These are phyloP conservation scores for Phoma sp. DNA, from an alignment of 2,329 filamentous ascomycete genomes.

Conservation along the genomic window DNA sequence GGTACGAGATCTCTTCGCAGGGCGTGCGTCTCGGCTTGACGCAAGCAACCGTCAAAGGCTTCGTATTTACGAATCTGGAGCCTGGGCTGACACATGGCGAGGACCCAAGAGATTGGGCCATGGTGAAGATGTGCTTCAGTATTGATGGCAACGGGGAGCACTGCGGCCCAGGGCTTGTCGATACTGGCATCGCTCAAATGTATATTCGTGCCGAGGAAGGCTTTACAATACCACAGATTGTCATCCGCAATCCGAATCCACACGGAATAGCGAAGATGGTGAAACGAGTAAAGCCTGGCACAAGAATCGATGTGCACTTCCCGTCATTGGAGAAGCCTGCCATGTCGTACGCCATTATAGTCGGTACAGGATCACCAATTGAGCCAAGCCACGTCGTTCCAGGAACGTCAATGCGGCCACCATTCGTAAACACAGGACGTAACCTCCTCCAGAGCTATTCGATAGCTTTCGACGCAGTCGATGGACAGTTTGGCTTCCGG, in stretches of 20 bases:
- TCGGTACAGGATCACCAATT: slow-evolving; percentile 34
- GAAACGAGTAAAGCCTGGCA: slow-evolving; percentile 41
- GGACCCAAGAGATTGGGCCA: slow-evolving; percentile 45
- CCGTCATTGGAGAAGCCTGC: slow-evolving; percentile 23
- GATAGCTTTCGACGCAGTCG: slow-evolving; percentile 46
- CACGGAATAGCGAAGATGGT: slow-evolving; percentile 35
- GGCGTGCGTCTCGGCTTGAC: slow-evolving; percentile 44
- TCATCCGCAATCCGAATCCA: slow-evolving; percentile 42
- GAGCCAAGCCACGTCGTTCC: slow-evolving; percentile 42
- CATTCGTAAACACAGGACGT: slow-evolving; percentile 46
- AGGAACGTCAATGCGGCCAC: slow-evolving; percentile 25
- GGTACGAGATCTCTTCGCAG: slow-evolving; percentile 41
- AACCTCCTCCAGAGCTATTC: slow-evolving; percentile 42
- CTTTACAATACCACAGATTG: slow-evolving; percentile 36
- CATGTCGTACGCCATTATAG: slow-evolving; percentile 35
- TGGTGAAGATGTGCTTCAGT: slow-evolving; percentile 42
- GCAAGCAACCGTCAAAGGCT: slow-evolving; percentile 25
- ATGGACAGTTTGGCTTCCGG: slow-evolving; percentile 43
- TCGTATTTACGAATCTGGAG: slow-evolving; percentile 33
- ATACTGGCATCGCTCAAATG: slow-evolving; percentile 47
- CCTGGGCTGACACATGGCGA: slow-evolving; percentile 36
- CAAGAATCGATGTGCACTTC: slow-evolving; percentile 37
- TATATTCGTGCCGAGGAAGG: slow-evolving; percentile 41
- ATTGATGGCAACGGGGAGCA: slow-evolving; percentile 29
- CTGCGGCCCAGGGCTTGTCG: slow-evolving; percentile 40